Percentiles rank a stretch among this genome's conserved stretches.
phyloP scores from a whole-genome alignment of 2,329 filamentous ascomycete species.

The Colletotrichum salicis region DNA sequence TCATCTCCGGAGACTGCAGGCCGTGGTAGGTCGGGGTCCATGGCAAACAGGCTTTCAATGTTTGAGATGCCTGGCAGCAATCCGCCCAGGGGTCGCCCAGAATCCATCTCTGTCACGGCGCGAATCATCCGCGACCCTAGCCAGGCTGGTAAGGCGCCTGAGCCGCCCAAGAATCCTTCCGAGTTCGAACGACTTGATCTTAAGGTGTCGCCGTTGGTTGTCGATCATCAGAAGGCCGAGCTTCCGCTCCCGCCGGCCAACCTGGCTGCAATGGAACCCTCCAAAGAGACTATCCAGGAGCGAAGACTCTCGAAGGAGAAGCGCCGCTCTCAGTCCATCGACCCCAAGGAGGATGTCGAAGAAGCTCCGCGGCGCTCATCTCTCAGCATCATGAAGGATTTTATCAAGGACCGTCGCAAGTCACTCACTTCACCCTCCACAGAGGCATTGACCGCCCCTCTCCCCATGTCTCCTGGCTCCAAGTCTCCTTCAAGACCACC shows the following conservation, averaged over 20 bases:
- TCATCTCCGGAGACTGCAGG: conserved; percentile 57
- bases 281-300: conserved; percentile 61
- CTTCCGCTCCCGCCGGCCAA: conserved; percentile 43
- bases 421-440: conserved; percentile 61
- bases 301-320: conserved; percentile 57
- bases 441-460: conserved; percentile 48
- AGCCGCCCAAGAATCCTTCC: conserved; percentile 51
- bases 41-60: conserved; percentile 66
- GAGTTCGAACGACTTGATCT: conserved; percentile 63
- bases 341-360: conserved; percentile 47
- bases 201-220: conserved; percentile 68
- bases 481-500: conserved; percentile 59
- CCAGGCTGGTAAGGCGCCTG: conserved; percentile 54
- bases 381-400: conserved; percentile 67
- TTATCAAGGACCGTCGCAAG: conserved; percentile 69
- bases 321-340: conserved; percentile 48
- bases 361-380: conserved; percentile 65
- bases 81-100: conserved; percentile 63
- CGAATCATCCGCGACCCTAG: conserved; percentile 78
- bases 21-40: conserved; percentile 62
- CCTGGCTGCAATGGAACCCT: conserved; percentile 39
- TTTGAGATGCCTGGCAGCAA: conserved; percentile 58
- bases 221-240: conserved; percentile 63
- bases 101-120: conserved; percentile 89
- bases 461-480: conserved; percentile 42